Conservation (phyloP, 1,139 yeast genomes). For the Kurtzmaniella natalensis region DNA sequence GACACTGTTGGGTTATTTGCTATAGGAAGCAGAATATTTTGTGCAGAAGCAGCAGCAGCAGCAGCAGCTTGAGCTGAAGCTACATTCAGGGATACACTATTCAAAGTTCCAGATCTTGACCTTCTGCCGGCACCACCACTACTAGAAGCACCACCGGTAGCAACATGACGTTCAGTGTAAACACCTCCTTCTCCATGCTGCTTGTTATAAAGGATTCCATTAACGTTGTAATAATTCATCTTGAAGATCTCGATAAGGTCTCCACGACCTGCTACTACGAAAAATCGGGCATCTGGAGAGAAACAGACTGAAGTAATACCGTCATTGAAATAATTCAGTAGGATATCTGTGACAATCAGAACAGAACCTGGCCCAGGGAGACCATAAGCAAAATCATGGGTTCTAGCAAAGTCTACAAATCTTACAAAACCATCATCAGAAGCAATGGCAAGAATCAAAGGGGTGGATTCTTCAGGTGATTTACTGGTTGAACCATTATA, state of each 20-base stretch:
- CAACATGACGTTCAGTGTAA: constrained; percentile 11
- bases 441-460: constrained; percentile 52
- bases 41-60: constrained; percentile 3
- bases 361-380: constrained; percentile 18
- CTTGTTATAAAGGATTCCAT: constrained; percentile 24
- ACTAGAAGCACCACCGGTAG: constrained; percentile 13
- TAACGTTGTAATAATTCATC: constrained; percentile 38
- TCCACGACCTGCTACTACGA: constrained; percentile 55
- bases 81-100: constrained; percentile 18
- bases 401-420: constrained; percentile 45
- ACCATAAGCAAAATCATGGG: constrained; percentile 20
- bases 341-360: constrained; percentile 51
- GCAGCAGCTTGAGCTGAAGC: constrained; percentile 4
- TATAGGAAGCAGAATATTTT: constrained; percentile 11
- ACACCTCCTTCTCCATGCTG: constrained; percentile 5
- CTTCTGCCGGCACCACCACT: constrained; percentile 20
- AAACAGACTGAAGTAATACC: constrained; percentile 56
- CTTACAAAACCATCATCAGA: constrained; percentile 66
- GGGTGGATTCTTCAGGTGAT: constrained; percentile 38
- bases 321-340: constrained; percentile 63
- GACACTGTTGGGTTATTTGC: constrained; percentile 20
- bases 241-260: constrained; percentile 56
- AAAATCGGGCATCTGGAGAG: constrained; percentile 62
- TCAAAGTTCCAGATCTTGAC: constrained; percentile 37
- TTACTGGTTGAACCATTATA: background rate